These are phyloP conservation scores for Chalaropsis ovoidea DNA, from an alignment of 2,329 filamentous ascomycete species.

Conservation along the genomic window DNA sequence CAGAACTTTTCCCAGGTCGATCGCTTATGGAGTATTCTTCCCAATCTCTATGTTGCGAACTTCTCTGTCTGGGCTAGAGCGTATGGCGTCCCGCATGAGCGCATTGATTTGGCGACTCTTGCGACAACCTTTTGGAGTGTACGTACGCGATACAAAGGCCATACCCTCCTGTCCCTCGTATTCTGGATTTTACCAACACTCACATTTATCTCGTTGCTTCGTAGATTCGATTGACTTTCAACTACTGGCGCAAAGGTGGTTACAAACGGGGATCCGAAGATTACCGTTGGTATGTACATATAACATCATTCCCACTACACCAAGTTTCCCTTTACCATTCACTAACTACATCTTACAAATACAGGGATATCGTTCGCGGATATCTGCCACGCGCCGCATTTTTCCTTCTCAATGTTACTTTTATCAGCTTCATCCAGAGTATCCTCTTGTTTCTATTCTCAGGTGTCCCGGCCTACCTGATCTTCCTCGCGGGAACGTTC, in stretches of 20 bases:
- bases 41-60: slow-evolving; percentile 76
- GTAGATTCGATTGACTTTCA: slow-evolving; percentile 75
- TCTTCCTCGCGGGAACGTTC: slow-evolving; percentile 62
- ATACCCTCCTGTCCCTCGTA: not conserved
- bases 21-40: slow-evolving; percentile 80
- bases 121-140: slow-evolving; percentile 73
- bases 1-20: slow-evolving; percentile 96
- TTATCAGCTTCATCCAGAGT: slow-evolving; percentile 78
- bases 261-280: slow-evolving; percentile 85
- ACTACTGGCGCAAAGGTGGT: slow-evolving; percentile 93
- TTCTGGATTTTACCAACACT: slow-evolving; percentile 17
- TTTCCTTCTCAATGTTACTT: slow-evolving; percentile 77
- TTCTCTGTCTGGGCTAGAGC: slow-evolving; percentile 74
- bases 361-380: slow-evolving; percentile 59
- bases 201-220: not conserved
- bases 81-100: slow-evolving; percentile 56
- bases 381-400: slow-evolving; percentile 56
- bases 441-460: slow-evolving; percentile 70
- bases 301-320: not conserved
- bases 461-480: slow-evolving; percentile 65
- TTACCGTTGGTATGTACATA: slow-evolving; percentile 60
- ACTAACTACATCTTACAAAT: slow-evolving; percentile 27
- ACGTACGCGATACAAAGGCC: slow-evolving; percentile 31
- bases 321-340: slow-evolving; percentile 1
- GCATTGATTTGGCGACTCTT: slow-evolving; percentile 61